phyloP scores from a whole-genome alignment of 2,329 filamentous ascomycete species.

The Colletotrichum eleusines region DNA sequence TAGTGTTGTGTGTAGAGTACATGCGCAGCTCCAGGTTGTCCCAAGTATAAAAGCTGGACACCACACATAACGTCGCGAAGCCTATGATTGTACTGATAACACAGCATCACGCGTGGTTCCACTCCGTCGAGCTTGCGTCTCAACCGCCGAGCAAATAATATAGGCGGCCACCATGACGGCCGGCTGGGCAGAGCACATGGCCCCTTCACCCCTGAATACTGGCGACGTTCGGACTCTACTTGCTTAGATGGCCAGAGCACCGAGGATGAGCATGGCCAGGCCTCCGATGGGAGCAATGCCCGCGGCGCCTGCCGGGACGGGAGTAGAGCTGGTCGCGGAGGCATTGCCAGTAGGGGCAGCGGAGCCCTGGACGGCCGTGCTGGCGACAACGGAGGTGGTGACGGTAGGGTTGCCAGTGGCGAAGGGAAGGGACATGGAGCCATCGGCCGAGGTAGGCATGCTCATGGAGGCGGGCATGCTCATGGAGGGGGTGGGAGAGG shows the following conservation, averaged over 20 bases:
- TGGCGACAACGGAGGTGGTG: background rate
- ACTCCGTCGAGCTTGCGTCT: slow-evolving; percentile 8
- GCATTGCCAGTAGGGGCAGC: slow-evolving; percentile 39
- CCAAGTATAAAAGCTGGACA: too few species aligned
- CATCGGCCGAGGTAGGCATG: slow-evolving; percentile 29
- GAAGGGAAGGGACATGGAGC: slow-evolving; percentile 6
- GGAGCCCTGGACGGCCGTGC: slow-evolving; percentile 27
- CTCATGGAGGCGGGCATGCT: slow-evolving; percentile 23
- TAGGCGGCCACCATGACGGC: background rate
- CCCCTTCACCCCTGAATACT: background rate
- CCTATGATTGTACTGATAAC: background rate
- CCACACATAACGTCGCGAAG: background rate
- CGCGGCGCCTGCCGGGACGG: slow-evolving; percentile 37
- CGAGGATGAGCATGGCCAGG: slow-evolving; percentile 39
- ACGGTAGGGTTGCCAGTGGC: slow-evolving; percentile 29
- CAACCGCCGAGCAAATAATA: background rate
- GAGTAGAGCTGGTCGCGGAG: slow-evolving; percentile 31
- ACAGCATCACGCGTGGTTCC: slow-evolving; percentile 23
- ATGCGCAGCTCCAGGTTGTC: background rate
- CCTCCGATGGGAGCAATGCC: slow-evolving; percentile 36
- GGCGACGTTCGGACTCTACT: background rate
- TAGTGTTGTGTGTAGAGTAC: slow-evolving; percentile 12
- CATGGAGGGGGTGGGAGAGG: background rate
- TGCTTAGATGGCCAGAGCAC: slow-evolving; percentile 41
- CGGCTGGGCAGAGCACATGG: background rate